Base-by-base conservation (phyloP, 768 basidiomycete species). In the Boletus fagicola region DNA sequence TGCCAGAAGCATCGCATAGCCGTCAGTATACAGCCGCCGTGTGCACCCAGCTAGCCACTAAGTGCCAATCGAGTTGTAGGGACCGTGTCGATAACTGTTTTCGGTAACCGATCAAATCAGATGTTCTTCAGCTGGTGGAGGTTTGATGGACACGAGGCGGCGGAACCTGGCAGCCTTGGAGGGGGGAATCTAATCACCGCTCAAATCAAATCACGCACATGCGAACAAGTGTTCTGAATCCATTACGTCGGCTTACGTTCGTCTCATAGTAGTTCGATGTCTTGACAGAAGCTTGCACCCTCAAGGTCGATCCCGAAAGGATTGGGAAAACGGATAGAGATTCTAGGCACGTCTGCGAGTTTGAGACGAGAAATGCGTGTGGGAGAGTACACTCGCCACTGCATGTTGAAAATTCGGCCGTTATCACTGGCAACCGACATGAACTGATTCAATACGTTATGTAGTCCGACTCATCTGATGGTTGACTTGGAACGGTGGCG, bases 1-100 rank as follows among this genome's bases (percentile, higher is more conserved):
- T 18, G 49, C 54, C 36, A 40, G 30, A 45, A 20, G 24, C n/a
- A 40, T 46, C n/a, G 35, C 54, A 50, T 58, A 33, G 62, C 35
- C 48, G 11, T 60, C 3, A n/a, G 33, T 7, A 38, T 20, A 40
- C 1, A 43, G 51, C 36, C 45, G 12, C 10, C 48, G 43, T 53
- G 51, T 56, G 20, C 22, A 43, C 15, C 1, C 36, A 54, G 24
- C 39, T 45, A 40, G 44, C 59, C 51, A 45, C 42, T 18, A n/a
- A 22, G 15, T 44, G 31, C 31, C 24, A 39, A 18, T 30, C 9
- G 15, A 26, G 5, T 47, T 18, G 48, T 49, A 24, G 24, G 7
- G 28, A 28, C 22, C 40, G 11, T 33, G 26, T 26, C 16, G 40
- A 22, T 28, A 42, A n/a, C 20, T n/a, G 13, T 46, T 43, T 50